Evolutionary conservation across 2,329 filamentous ascomycete species (phyloP).

Genomic region (Cercospora canescens): DNA sequence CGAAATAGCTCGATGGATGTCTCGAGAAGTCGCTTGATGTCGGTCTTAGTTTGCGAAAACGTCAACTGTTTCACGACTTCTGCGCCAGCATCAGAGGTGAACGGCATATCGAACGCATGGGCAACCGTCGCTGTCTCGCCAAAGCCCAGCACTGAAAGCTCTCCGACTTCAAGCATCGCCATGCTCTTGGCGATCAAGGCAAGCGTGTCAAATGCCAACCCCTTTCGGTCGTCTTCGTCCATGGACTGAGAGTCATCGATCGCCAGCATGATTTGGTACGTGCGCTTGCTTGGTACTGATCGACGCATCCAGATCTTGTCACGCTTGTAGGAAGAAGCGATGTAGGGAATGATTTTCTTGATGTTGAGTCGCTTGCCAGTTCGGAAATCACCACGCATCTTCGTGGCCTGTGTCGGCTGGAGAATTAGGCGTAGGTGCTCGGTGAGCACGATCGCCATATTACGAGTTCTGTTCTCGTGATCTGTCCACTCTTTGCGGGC

Average conservation of each 20-base stretch:
- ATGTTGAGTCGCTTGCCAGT: conserved; percentile 98
- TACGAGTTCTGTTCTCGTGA: conserved; percentile 81
- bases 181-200: conserved; percentile 86
- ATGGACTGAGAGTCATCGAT: conserved; percentile 96
- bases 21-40: conserved; percentile 76
- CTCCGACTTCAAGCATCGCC: conserved; percentile 89
- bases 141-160: conserved; percentile 89
- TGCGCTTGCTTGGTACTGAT: conserved; percentile 84
- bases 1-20: conserved; percentile 80
- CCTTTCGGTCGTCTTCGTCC: conserved; percentile 75
- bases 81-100: conserved; percentile 78
- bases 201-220: conserved; percentile 88
- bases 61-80: conserved; percentile 80
- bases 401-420: conserved; percentile 89
- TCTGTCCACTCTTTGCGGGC: conserved; percentile 79
- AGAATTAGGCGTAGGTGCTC: conserved; percentile 96
- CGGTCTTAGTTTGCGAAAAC: conserved; percentile 82
- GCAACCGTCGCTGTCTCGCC: conserved; percentile 80
- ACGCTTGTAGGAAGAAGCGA: conserved; percentile 95
- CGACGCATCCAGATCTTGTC: conserved; percentile 99
- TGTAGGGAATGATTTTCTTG: conserved; percentile 99
- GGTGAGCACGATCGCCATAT: conserved; percentile 83
- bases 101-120: conserved; percentile 80
- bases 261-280: conserved; percentile 95
- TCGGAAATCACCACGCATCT: conserved; percentile 93